Conservation (phyloP, 148 eudicot genomes). For the Selenicereus undatus region DNA sequence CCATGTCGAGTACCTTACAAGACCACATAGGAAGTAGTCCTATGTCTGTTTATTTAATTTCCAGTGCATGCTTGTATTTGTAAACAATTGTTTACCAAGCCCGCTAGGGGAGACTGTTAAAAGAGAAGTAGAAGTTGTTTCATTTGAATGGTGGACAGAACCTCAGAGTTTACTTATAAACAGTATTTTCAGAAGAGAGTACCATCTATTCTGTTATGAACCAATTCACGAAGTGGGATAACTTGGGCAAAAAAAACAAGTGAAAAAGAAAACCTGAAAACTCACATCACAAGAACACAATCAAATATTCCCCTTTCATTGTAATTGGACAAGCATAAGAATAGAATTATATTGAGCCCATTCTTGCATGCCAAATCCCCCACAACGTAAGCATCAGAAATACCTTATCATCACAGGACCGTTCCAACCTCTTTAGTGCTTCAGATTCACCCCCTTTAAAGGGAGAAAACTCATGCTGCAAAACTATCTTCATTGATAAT, state of each 20-base stretch:
- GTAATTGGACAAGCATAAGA: not conserved
- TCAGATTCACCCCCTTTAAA: slow-evolving; percentile 92
- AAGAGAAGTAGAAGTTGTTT: too few species aligned
- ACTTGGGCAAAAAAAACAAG: too few species aligned
- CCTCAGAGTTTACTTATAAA: too few species aligned
- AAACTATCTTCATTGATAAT: not conserved
- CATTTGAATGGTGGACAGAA: too few species aligned
- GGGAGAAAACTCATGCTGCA: slow-evolving; percentile 70
- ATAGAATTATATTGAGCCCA: not conserved
- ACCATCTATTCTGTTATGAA: not conserved
- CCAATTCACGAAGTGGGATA: not conserved
- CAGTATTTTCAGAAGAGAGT: too few species aligned
- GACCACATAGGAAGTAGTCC: too few species aligned
- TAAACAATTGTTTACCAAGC: not conserved
- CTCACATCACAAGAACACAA: not conserved
- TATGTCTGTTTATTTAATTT: not conserved
- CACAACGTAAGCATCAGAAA: slow-evolving; percentile 10
- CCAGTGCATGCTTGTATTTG: not conserved
- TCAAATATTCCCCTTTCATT: not conserved
- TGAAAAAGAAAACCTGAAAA: not conserved
- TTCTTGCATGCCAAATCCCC: not conserved
- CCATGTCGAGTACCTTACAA: not conserved
- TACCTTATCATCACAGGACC: slow-evolving; percentile 62
- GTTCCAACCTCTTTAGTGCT: slow-evolving; percentile 64
- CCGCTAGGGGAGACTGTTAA: too few species aligned